Percentiles rank a stretch among this genome's conserved stretches.
phyloP scores from a whole-genome alignment of 345 rosid species.

The Acer campestre region DNA sequence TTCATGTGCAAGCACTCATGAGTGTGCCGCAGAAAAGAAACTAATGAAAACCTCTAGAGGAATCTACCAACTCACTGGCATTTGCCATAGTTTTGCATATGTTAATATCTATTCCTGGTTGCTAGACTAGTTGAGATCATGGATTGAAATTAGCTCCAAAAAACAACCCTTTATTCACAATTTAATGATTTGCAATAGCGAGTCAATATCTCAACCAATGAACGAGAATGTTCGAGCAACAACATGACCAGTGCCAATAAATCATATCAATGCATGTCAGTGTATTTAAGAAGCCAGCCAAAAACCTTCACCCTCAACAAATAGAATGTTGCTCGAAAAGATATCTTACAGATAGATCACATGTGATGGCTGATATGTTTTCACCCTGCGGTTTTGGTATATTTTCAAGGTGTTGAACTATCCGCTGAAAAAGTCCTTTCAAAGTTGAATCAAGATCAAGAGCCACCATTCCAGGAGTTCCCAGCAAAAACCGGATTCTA shows the following conservation, averaged over 20 bases:
- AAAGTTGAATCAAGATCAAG: conserved; percentile 88
- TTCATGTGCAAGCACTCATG: not conserved
- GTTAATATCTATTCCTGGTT: not conserved
- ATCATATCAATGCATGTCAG: not conserved
- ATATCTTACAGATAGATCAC: conserved; percentile 90
- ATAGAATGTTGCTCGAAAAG: conserved; percentile 16
- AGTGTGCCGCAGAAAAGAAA: not conserved
- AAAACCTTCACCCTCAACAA: conserved; percentile 1
- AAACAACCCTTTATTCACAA: not conserved
- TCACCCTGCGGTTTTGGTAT: conserved; percentile 93
- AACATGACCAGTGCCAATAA: not conserved
- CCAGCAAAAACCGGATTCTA: conserved; percentile 87
- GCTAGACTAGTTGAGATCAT: not conserved
- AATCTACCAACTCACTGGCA: not conserved
- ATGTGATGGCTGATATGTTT: conserved; percentile 77
- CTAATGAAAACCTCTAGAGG: not conserved
- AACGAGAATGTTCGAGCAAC: conserved; percentile 1
- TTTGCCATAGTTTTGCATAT: not conserved
- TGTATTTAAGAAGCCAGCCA: conserved; percentile 8
- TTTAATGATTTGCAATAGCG: not conserved
- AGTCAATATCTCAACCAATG: not conserved
- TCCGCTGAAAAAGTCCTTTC: conserved; percentile 84
- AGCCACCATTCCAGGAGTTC: conserved; percentile 98
- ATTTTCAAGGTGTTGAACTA: conserved; percentile 85
- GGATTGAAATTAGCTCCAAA: not conserved